Evolutionary conservation across 2,329 filamentous ascomycete genomes (phyloP).

Genomic region (Decorospora gaudefroyi): DNA sequence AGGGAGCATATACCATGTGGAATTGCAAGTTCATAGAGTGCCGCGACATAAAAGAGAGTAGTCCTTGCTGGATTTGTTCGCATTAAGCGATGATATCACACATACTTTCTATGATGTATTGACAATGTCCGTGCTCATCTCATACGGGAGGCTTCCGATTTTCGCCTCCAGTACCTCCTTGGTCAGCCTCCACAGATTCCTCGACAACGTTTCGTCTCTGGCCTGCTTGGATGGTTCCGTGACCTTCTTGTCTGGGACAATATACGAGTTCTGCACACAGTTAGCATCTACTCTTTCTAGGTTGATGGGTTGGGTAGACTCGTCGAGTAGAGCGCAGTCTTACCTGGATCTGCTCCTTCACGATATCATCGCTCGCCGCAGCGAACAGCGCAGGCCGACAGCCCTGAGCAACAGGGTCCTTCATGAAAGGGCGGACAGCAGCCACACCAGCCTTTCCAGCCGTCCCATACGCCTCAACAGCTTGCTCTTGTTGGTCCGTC

Average conservation of each 20-base stretch:
- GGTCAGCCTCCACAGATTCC: conserved; percentile 54
- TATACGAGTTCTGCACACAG: conserved; percentile 49
- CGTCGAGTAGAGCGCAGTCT: no score
- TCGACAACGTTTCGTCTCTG: conserved; percentile 50
- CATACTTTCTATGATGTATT: conserved; percentile 1
- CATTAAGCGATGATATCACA: not conserved
- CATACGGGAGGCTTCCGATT: conserved; percentile 40
- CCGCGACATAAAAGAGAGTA: not conserved
- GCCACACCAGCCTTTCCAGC: conserved; percentile 54
- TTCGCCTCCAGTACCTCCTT: conserved; percentile 53
- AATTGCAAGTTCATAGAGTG: not conserved
- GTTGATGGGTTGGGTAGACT: no score
- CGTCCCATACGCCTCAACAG: conserved; percentile 56
- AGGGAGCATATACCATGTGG: not conserved
- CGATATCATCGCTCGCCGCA: conserved; percentile 52
- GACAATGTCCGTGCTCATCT: conserved; percentile 29
- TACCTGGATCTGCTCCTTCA: conserved; percentile 48
- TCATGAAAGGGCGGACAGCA: conserved; percentile 54
- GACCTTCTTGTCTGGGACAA: conserved; percentile 57
- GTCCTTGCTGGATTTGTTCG: not conserved
- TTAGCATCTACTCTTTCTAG: no score
- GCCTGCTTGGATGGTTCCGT: conserved; percentile 51
- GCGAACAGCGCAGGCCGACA: conserved; percentile 57
- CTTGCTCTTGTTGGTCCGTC: conserved; percentile 56
- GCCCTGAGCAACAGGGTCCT: conserved; percentile 55